phyloP scores from a whole-genome alignment of 305 asterid species.

The Salvia sclarea region DNA sequence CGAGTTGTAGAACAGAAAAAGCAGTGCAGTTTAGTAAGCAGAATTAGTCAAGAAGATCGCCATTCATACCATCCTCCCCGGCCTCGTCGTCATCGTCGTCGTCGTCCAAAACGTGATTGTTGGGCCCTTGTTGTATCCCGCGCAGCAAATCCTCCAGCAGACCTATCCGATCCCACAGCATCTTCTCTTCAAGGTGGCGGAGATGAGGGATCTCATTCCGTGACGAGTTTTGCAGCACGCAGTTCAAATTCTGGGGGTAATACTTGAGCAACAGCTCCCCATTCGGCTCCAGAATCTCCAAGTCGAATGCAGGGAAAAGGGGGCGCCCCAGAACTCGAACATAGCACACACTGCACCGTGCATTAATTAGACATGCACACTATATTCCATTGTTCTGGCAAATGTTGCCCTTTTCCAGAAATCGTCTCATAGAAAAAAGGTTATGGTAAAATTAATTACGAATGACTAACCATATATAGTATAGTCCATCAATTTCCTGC shows the following conservation, averaged over 20 bases:
- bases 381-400: not conserved
- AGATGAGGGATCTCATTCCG: constrained; percentile 31
- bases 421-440: not conserved
- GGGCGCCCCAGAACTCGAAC: constrained; percentile 67
- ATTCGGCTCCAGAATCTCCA: constrained; percentile 45
- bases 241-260: constrained; percentile 37
- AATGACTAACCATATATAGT: constrained; percentile 66
- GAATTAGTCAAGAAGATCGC: constrained; percentile 24
- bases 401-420: too few species aligned
- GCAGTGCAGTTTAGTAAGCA: not conserved
- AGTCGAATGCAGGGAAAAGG: constrained; percentile 57
- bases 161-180: constrained; percentile 41
- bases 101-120: constrained; percentile 32
- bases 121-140: constrained; percentile 39
- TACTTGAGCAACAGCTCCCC: constrained; percentile 50
- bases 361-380: not conserved
- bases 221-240: constrained; percentile 37
- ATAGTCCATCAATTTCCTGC: constrained; percentile 64
- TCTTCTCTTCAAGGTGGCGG: constrained; percentile 43
- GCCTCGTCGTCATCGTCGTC: constrained; percentile 40
- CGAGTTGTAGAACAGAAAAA: not conserved
- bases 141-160: constrained; percentile 43
- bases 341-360: constrained; percentile 58
- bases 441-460: not conserved
- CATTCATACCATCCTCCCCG: constrained; percentile 31